phyloP scores from a whole-genome alignment of 305 asterid species.

The Rubia occidens region DNA sequence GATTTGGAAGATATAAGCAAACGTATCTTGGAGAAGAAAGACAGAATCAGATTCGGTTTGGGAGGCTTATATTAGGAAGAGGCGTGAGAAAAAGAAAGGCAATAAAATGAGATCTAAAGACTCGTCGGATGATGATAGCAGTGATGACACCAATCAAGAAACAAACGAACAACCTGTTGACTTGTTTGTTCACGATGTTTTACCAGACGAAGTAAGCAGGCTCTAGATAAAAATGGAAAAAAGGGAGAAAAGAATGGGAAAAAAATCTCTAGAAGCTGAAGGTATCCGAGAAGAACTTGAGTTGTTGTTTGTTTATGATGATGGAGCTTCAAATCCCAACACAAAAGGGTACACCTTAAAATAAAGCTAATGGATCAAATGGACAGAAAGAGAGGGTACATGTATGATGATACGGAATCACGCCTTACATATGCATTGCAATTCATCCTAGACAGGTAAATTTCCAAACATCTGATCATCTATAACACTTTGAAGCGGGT shows the following conservation, averaged over 20 bases:
- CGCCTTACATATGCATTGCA: conserved; percentile 27
- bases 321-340: too few relatives aligned
- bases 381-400: conserved; percentile 47
- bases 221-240: conserved; percentile 22
- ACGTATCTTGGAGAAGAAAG: conserved; percentile 69
- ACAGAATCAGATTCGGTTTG: conserved; percentile 71
- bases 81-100: conserved; percentile 56
- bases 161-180: conserved; percentile 54
- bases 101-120: conserved; percentile 47
- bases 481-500: not conserved
- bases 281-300: too few relatives aligned
- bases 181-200: conserved; percentile 58
- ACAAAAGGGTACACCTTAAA: too few relatives aligned
- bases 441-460: conserved; percentile 41
- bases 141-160: conserved; percentile 35
- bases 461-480: not conserved
- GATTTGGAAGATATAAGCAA: conserved; percentile 82
- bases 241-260: too few relatives aligned
- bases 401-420: conserved; percentile 32
- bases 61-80: conserved; percentile 64
- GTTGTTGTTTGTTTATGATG: too few relatives aligned
- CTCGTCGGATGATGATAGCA: conserved; percentile 56
- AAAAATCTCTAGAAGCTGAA: too few relatives aligned
- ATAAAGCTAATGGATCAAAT: conserved; percentile 62
- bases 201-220: conserved; percentile 20